Evolutionary conservation across 768 basidiomycete genomes (phyloP).

Genomic region (Austroboletus eburneus): DNA sequence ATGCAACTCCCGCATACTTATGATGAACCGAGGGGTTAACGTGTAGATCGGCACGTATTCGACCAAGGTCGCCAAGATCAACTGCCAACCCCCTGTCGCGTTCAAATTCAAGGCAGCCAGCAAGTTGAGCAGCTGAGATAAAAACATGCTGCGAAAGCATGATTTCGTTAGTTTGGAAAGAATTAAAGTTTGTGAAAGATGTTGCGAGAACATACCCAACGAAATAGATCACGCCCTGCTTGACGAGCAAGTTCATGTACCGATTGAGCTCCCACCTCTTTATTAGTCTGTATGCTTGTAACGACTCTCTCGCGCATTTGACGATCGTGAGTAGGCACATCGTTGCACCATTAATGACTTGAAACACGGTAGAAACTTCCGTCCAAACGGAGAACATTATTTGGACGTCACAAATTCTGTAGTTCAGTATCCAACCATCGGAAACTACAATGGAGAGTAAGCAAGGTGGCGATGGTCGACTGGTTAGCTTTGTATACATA

Average conservation of each 20-base stretch:
- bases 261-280: background rate
- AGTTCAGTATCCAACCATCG: background rate
- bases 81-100: background rate
- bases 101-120: too few relatives aligned
- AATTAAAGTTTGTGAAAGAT: too few relatives aligned
- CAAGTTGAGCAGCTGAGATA: too few relatives aligned
- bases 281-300: background rate
- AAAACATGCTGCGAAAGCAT: background rate
- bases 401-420: background rate
- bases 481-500: too few relatives aligned
- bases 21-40: background rate
- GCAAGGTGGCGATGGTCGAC: too few relatives aligned
- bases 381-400: background rate
- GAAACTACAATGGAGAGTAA: too few relatives aligned
- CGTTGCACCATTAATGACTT: background rate
- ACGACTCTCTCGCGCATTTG: slow-evolving; percentile 1
- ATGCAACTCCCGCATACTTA: background rate
- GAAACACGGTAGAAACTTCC: background rate
- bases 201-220: background rate
- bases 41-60: background rate
- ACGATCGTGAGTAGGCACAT: background rate
- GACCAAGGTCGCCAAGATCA: background rate
- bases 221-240: background rate
- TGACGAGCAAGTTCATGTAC: background rate
- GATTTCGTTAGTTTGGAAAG: too few relatives aligned